Base-by-base conservation (phyloP, 1,139 yeast species). In the Saccharomycopsis hybrid region DNA sequence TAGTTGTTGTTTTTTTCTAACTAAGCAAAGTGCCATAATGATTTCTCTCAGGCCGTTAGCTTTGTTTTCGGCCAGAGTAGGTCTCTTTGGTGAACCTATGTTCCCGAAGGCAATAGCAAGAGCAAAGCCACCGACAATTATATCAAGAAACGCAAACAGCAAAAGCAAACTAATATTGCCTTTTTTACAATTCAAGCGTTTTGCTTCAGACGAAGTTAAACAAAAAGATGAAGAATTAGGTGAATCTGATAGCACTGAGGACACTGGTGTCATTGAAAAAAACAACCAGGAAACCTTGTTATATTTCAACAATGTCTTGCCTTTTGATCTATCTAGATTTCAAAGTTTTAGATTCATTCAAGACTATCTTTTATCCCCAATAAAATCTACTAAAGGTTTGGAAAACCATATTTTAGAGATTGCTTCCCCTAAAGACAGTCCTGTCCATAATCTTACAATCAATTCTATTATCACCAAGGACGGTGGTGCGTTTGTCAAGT, bases 401-500 rank as follows among this genome's bases (percentile, higher is more conserved):
- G 43, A 52, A 11, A 40, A 51, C 4, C 18, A 55, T 18, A 48
- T 73, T n/a, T 51, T 59, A 47, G 56, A 57, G 24, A 60, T 67
- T 32, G 72, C 77, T 0, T 69, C 76, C 48, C 79, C 81, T 3
- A 52, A 56, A 2, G 63, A 58, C 3, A 62, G 66, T 33, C 73
- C 74, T 1, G 67, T 77, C 13, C 69, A 69, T 29, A 69, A 68
- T 1, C 56, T 79, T 27, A 62, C 65, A 55, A 65, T 66, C 57
- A 71, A 66, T 40, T 77, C 68, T 41, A 71, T 86, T 36, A 82
- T 88, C 13, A 74, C 68, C 54, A 69, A 95, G 56, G 98, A 92
- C 61, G 96, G 97, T 48, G 97, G 97, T 42, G 96, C 89, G 0
- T 90, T 92, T 71, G 92, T 86, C 35, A 84, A 84, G 57, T 85